phyloP scores from a whole-genome alignment of 176 grass and related monocot genomes.

The Pontederia crassipes region DNA sequence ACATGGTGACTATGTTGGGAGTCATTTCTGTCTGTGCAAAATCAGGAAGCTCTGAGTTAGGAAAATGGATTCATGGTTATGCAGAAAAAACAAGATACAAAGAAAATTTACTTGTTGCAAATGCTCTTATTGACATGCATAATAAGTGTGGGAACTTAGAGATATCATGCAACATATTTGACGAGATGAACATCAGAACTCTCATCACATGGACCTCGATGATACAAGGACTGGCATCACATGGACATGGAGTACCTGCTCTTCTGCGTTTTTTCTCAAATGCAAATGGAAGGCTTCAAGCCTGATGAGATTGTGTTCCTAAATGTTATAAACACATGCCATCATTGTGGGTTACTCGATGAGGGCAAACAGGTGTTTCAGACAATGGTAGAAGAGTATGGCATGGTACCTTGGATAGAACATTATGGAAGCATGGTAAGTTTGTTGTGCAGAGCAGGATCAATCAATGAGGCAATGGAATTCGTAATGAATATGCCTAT shows the following conservation, averaged over 20 bases:
- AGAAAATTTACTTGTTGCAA: conserved; percentile 16
- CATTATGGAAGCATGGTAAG: conserved; percentile 51
- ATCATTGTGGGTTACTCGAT: conserved; percentile 14
- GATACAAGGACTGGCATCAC: conserved; percentile 38
- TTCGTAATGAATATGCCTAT: conserved; percentile 36
- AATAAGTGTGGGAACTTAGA: conserved; percentile 33
- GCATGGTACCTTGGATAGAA: conserved; percentile 39
- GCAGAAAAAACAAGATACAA: conserved; percentile 12
- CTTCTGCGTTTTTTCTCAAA: conserved; percentile 43
- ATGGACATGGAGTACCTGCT: conserved; percentile 32
- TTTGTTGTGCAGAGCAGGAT: conserved; percentile 32
- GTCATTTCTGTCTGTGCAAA: conserved; percentile 35
- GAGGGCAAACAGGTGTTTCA: conserved; percentile 37
- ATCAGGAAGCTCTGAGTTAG: conserved; percentile 18
- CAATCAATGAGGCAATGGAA: conserved; percentile 26
- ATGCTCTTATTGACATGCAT: conserved; percentile 51
- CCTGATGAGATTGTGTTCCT: conserved; percentile 41
- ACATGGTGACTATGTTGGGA: conserved; percentile 40
- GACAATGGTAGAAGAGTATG: conserved; percentile 41
- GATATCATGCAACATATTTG: conserved; percentile 41
- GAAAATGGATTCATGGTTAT: conserved; percentile 28
- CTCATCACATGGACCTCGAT: conserved; percentile 45
- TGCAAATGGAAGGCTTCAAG: conserved; percentile 48
- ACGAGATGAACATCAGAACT: conserved; percentile 16
- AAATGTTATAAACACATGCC: conserved; percentile 35